These are phyloP conservation scores for Podila horticola DNA, from an alignment of 192 early-diverging fungal genomes.

Conservation along the genomic window DNA sequence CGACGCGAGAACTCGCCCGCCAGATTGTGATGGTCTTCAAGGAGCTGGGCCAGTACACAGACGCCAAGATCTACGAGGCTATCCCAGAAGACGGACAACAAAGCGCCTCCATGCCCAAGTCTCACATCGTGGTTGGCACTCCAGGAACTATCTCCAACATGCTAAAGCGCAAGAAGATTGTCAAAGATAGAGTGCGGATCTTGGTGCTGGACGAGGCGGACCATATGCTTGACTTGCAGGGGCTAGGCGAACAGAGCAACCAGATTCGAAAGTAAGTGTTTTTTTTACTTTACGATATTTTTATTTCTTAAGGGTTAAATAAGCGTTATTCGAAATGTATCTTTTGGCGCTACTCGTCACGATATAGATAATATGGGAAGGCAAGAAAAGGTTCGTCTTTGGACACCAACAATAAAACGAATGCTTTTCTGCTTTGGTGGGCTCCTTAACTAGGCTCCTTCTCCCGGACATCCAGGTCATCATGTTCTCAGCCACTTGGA, in stretches of 20 bases:
- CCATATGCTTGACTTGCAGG: conserved; percentile 89
- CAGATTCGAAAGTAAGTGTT: conserved; percentile 76
- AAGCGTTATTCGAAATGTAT: no score
- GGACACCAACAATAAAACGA: neutral
- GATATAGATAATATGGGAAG: no score
- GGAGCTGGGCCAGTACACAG: conserved; percentile 86
- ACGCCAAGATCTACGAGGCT: conserved; percentile 72
- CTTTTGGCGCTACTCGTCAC: no score
- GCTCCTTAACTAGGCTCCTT: conserved; percentile 61
- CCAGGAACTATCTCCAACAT: conserved; percentile 88
- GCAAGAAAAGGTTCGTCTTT: no score
- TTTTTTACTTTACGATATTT: no score
- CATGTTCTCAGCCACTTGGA: conserved; percentile 96
- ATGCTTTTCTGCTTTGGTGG: neutral
- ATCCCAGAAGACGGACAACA: conserved; percentile 67
- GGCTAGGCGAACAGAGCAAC: conserved; percentile 84
- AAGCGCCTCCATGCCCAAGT: conserved; percentile 51
- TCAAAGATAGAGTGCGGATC: conserved; percentile 66
- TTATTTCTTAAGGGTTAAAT: no score
- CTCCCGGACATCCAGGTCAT: conserved; percentile 79
- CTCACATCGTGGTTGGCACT: conserved; percentile 91
- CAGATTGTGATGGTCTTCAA: conserved; percentile 91
- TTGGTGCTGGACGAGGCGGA: conserved; percentile 98
- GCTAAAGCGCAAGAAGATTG: conserved; percentile 67
- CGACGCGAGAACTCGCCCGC: conserved; percentile 90